Base-by-base conservation (phyloP, 208 protist genomes). In the Trypanosoma conorhini region DNA sequence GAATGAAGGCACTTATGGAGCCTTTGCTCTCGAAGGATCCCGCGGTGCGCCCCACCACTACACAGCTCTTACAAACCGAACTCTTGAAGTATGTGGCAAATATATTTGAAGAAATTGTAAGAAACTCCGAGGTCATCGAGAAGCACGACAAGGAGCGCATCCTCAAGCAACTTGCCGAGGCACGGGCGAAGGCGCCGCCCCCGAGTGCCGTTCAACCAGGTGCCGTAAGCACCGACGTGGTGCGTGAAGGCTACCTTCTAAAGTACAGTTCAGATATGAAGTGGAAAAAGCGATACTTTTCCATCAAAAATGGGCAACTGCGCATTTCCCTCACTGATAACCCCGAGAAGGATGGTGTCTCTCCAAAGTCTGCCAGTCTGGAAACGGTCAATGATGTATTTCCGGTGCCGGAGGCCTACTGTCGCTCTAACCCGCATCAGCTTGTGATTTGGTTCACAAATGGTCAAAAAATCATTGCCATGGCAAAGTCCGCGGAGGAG, bases 31-130 rank as follows among this genome's bases (percentile, higher is more conserved):
- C 83, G 38, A 86, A 84, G 60, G 74, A 92, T 66, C 87, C 89
- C 0, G 42, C 56, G 26, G 67, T 82, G 35, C 87, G 89, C 10
- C 89, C 89, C 2, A 92, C 85, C 22, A 91, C 85, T 42, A 78
- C 79, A 66, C 85, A 93, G 75, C 67, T 95, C 46, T 77, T 95
- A 5, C 72, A 88, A 35, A 95, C 89, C 3, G 86, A 95, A 59
- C 92, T 95, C 55, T 74, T 95, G 70, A 95, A 95, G 77, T 95
- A 95, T 74, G 89, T 95, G 38, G 86, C 85, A n/a, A 95, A 92
- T 72, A 79, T 95, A 55, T 95, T 95, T 62, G 83, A 92, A 70
- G 86, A 95, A 57, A 95, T 95, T 72, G 89, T 95, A 33, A 83
- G 76, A 42, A 89, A 91, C 70, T 95, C 89, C 10, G 80, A 87